Evolutionary conservation across 805 yeast species (phyloP), one percentile per base, ranked within the genome.

Genomic region (Kodamaea sagamina): DNA sequence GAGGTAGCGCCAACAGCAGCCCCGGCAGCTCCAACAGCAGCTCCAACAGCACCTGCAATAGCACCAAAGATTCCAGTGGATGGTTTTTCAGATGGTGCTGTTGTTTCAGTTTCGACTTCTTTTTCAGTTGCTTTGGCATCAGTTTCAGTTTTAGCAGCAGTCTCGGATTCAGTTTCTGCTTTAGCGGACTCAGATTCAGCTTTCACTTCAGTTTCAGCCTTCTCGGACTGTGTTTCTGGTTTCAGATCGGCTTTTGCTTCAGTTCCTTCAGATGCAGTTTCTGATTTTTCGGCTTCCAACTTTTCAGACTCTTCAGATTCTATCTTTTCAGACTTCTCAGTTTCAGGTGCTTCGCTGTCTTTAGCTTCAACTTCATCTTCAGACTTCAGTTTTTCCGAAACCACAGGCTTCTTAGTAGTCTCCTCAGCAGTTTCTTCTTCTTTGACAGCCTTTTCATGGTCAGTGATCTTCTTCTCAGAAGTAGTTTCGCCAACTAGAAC

Each of bases 31-130:
- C 24, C 24, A 21, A 21, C 24, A 21, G 36, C 39, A 17, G 35
- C 39, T 12, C 27, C 42, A 12, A 36, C 38, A 12, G 42, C 44
- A 21, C 32, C 39, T 5, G 39, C 31, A 19, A 34, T 25, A 10
- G 29, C 29, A 12, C 36, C 37, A 16, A 24, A 41, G 13, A 35
- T 26, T 16, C n/a, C 45, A 28, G 18, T 43, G 38, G 10, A 51
- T 41, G 12, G 46, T 36, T 8, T 45, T 37, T 47, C 53, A 11
- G 37, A 25, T 15, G 39, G 25, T 19, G 46, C 52, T 12, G 46
- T 27, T 4, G 50, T 47, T 9, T 32, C 43, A 21, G 21, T 39
- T 24, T 42, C 46, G 4, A 41, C 43, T 10, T 32, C 37, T n/a
- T 32, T 35, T 34, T n/a, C 37, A 36, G 27, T 27, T 25, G 31